phyloP scores from a whole-genome alignment of 306 rosid genomes.

The Sindora glabra region DNA sequence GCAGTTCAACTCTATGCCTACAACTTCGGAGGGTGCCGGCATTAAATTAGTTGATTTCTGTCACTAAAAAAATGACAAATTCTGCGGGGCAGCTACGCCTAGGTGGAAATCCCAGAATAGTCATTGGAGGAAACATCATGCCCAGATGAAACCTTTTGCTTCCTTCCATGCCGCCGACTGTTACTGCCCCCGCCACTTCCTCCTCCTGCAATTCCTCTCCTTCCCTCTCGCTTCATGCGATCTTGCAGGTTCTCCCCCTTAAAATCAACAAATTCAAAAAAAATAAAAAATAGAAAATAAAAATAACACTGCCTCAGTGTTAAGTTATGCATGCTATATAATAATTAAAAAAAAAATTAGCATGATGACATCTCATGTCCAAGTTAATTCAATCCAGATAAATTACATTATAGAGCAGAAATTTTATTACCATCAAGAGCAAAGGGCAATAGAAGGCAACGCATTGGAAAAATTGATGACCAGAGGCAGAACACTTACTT shows the following conservation, averaged over 20 bases:
- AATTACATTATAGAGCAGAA: too few species aligned
- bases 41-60: not conserved
- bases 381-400: too few species aligned
- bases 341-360: too few species aligned
- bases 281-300: not conserved
- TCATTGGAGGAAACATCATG: slow-evolving; percentile 38
- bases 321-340: not conserved
- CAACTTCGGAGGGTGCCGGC: too few species aligned
- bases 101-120: slow-evolving; percentile 29
- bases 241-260: slow-evolving; percentile 36
- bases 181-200: slow-evolving; percentile 33
- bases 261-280: slow-evolving; percentile 11
- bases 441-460: too few species aligned
- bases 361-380: too few species aligned
- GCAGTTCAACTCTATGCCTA: too few species aligned
- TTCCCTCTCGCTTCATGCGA: slow-evolving; percentile 29
- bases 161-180: slow-evolving; percentile 28
- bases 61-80: not conserved
- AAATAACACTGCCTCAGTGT: not conserved
- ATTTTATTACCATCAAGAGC: too few species aligned
- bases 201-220: slow-evolving; percentile 29
- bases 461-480: not conserved
- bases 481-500: slow-evolving; percentile 9
- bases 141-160: slow-evolving; percentile 38
- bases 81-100: not conserved